These are phyloP conservation scores for Cadophora gregata DNA, from an alignment of 2,329 filamentous ascomycete species.

Conservation along the genomic window DNA sequence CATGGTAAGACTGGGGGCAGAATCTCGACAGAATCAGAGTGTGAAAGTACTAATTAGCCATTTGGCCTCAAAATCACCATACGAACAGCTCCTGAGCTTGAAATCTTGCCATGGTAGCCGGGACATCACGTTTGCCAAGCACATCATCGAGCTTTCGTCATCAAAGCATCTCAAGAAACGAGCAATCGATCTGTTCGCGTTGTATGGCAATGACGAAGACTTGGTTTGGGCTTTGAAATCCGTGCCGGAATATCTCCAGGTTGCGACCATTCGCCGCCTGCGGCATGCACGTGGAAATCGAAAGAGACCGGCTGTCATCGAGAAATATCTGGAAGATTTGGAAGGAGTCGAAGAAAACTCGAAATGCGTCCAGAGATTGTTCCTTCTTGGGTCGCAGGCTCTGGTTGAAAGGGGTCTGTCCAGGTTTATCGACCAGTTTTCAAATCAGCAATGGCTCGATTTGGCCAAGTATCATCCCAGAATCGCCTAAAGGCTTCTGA, in stretches of 20 bases:
- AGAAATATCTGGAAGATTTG: slow-evolving; percentile 22
- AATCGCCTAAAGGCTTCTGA: slow-evolving; percentile 9
- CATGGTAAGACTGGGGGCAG: slow-evolving; percentile 20
- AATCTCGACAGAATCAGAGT: neutral
- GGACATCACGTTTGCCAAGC: slow-evolving; percentile 21
- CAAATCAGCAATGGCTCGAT: slow-evolving; percentile 19
- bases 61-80: slow-evolving; percentile 13
- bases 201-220: slow-evolving; percentile 23
- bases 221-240: slow-evolving; percentile 20
- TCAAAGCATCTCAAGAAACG: slow-evolving; percentile 24
- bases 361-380: slow-evolving; percentile 9
- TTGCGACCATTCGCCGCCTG: slow-evolving; percentile 15
- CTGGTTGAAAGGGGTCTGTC: slow-evolving; percentile 19
- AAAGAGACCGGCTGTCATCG: slow-evolving; percentile 20
- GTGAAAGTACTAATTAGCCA: slow-evolving; percentile 7
- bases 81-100: slow-evolving; percentile 22
- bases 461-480: slow-evolving; percentile 26
- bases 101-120: slow-evolving; percentile 28
- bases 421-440: slow-evolving; percentile 13
- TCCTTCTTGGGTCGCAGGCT: slow-evolving; percentile 17
- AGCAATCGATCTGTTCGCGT: slow-evolving; percentile 20
- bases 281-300: slow-evolving; percentile 15
- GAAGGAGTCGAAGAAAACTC: neutral
- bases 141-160: slow-evolving; percentile 1
- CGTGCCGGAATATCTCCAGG: slow-evolving; percentile 21